Percentiles rank a stretch among this genome's conserved stretches.
Conservation (phyloP, 2,329 filamentous ascomycete genomes). For the Fusarium metavorans region DNA sequence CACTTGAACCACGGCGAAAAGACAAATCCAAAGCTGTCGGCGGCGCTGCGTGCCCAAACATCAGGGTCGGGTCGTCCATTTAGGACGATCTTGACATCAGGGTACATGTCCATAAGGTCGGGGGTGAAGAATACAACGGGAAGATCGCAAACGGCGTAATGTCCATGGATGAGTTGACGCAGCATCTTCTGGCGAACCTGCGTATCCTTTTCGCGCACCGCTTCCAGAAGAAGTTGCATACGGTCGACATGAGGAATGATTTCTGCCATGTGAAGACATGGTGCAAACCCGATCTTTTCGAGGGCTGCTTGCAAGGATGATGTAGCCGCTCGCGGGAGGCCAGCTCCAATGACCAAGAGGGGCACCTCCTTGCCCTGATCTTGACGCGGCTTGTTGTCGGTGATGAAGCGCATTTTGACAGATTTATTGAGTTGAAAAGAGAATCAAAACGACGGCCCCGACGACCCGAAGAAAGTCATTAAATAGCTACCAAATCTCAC, state of each 20-base stretch:
- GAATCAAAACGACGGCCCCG: background rate
- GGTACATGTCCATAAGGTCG: conserved; percentile 55
- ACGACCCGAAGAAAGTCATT: background rate
- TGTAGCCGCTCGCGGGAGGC: conserved; percentile 51
- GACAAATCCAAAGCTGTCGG: conserved; percentile 46
- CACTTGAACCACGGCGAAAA: conserved; percentile 41
- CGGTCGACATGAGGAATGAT: conserved; percentile 41
- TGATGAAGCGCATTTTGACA: conserved; percentile 32
- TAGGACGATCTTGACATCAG: conserved; percentile 48
- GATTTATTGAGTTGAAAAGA: background rate
- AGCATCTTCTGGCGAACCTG: conserved; percentile 46
- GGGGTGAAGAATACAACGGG: conserved; percentile 49
- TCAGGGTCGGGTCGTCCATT: conserved; percentile 46
- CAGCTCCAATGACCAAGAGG: conserved; percentile 45
- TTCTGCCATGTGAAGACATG: conserved; percentile 52
- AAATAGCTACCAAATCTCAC: background rate
- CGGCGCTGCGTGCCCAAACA: conserved; percentile 45
- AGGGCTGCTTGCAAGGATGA: conserved; percentile 52
- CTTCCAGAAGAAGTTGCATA: conserved; percentile 40
- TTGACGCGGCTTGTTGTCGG: conserved; percentile 16
- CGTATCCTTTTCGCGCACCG: conserved; percentile 44
- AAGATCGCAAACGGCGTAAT: conserved; percentile 46
- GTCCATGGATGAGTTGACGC: conserved; percentile 47
- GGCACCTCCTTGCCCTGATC: conserved; percentile 6
- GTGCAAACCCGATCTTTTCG: conserved; percentile 45